Conservation (phyloP, 257 asterid species). For the Salvia hispanica region DNA sequence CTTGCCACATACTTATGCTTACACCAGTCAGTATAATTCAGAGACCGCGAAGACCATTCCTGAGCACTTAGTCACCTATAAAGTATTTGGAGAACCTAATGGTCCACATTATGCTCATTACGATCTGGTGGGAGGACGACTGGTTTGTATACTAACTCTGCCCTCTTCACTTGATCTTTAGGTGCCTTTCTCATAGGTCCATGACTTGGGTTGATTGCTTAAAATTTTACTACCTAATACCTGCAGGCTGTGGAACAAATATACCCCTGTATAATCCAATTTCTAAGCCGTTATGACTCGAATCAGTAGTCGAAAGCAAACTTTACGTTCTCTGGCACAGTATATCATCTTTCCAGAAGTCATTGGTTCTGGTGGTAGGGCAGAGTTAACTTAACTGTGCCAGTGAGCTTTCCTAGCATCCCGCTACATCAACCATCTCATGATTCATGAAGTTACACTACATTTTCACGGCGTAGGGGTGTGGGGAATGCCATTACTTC, state of each 20-base stretch:
- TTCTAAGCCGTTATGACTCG: constrained; percentile 56
- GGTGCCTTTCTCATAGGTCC: neutral
- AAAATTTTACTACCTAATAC: constrained; percentile 7
- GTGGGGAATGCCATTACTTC: constrained; percentile 12
- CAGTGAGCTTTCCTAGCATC: constrained; percentile 32
- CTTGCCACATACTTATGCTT: constrained; percentile 16
- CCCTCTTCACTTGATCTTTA: constrained; percentile 9
- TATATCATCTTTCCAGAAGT: neutral
- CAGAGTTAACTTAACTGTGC: constrained; percentile 14
- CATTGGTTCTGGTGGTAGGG: constrained; percentile 16
- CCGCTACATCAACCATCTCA: constrained; percentile 5
- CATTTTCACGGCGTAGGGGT: constrained; percentile 19
- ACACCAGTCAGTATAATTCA: constrained; percentile 39
- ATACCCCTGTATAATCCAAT: constrained; percentile 74
- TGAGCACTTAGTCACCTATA: constrained; percentile 70
- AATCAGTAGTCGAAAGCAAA: constrained; percentile 26
- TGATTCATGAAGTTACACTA: neutral
- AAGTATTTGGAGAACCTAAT: constrained; percentile 67
- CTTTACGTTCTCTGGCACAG: constrained; percentile 5
- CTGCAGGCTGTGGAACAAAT: constrained; percentile 78
- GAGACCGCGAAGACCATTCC: constrained; percentile 82
- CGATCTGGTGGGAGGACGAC: constrained; percentile 89
- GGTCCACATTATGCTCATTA: constrained; percentile 99
- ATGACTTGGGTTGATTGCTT: constrained; percentile 18
- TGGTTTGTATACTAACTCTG: constrained; percentile 50